Conservation (phyloP, 129 eudicot species). For the Tagetes patula region DNA sequence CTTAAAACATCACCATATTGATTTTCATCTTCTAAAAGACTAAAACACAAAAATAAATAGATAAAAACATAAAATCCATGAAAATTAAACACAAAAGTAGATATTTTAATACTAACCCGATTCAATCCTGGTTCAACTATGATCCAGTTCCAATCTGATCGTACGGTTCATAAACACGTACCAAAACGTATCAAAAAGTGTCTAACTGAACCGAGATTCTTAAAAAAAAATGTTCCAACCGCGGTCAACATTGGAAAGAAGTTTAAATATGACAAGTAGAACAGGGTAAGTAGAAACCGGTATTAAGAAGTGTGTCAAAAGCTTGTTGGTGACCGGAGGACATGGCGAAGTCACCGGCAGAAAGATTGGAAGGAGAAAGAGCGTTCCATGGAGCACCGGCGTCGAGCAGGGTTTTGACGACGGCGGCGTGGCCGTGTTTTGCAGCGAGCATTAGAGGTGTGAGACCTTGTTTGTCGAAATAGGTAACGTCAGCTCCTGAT, state of each 20-base stretch:
- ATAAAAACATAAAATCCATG: too few relatives aligned
- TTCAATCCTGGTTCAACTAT: too few relatives aligned
- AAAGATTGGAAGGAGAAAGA: conserved; percentile 70
- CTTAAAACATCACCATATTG: too few relatives aligned
- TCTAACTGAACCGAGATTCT: too few relatives aligned
- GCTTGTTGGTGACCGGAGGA: conserved; percentile 80
- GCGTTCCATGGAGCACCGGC: conserved; percentile 99
- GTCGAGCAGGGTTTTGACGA: conserved; percentile 62
- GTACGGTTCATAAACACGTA: too few relatives aligned
- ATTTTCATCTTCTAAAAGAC: too few relatives aligned
- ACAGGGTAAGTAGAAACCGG: conserved; percentile 41
- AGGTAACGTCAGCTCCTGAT: conserved; percentile 73
- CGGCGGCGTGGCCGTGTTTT: conserved; percentile 62
- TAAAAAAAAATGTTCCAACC: too few relatives aligned
- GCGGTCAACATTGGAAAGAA: not conserved
- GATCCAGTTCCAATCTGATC: too few relatives aligned
- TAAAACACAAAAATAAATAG: too few relatives aligned
- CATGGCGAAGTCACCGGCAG: conserved; percentile 97
- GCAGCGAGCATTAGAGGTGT: conserved; percentile 99
- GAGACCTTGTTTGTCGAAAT: conserved; percentile 65
- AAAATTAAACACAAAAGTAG: too few relatives aligned
- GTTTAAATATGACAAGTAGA: conserved; percentile 6
- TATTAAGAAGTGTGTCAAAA: conserved; percentile 71
- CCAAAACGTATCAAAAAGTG: too few relatives aligned
- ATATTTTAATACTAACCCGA: too few relatives aligned